Base-by-base conservation (phyloP, 2,329 filamentous ascomycete species). In the Triangularia setosa region DNA sequence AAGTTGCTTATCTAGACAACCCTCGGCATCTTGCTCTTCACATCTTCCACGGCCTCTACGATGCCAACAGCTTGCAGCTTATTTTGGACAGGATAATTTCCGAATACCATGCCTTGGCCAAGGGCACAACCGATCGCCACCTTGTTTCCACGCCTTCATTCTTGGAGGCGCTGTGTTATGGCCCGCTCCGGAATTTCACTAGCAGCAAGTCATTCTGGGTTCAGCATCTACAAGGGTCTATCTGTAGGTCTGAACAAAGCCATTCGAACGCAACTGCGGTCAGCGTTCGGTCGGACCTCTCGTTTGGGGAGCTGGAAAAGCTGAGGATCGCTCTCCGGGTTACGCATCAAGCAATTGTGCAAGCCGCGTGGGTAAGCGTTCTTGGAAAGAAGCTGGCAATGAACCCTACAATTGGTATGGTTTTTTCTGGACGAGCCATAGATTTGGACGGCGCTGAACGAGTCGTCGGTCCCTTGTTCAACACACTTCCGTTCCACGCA, bases 1-100 rank as follows among this genome's bases (percentile, higher is more conserved):
- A 87, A 61, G 67, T 87, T 1, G 72, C 62, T 83, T 0, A 65
- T 85, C 2, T 63, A 30, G 52, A 48, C 23, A 55, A 25, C 8
- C 52, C 52, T 25, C 21, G 52, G 25, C 52, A 81, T 0, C 75
- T 96, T 30, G 76, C 81, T 2, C 71, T 96, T 2, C 84, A 90
- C 55, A 87, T 96, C 0, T 96, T 97, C 76, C 93, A 97, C 73
- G 92, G 85, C 0, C 75, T 97, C 0, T 97, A 97, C 70, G 93
- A 97, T 75, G 93, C 92, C 1, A 89, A 85, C 68, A 94, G 92
- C 66, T 83, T 96, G 44, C 81, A 84, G 1, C 74, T 92, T 24
- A 81, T 96, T 44, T 80, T 96, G 21, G 73, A 83, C 2, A 76
- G 81, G 21, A 79, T 96, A 2, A 76, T 79, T 27, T 71, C 77